Evolutionary conservation across 495 filamentous ascomycete genomes (phyloP).

Genomic region (Lophium mytilinum): DNA sequence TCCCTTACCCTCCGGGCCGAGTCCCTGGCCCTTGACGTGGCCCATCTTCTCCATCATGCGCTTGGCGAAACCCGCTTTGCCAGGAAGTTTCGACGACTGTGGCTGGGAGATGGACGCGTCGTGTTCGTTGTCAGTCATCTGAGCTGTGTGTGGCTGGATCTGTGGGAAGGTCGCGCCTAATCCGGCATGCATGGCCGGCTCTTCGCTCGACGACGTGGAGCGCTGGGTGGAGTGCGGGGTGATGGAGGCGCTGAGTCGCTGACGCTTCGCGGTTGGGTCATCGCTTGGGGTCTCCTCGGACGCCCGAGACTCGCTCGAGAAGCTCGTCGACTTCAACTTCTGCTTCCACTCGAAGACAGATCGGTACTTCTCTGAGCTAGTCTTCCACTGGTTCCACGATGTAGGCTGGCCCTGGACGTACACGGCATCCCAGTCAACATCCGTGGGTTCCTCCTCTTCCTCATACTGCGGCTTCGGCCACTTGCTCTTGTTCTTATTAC

Average conservation of each 20-base stretch:
- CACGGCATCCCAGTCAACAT: slow-evolving; percentile 83
- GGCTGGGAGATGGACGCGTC: slow-evolving; percentile 36
- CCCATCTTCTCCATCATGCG: slow-evolving; percentile 87
- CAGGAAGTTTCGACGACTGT: too few relatives aligned
- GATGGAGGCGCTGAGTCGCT: too few relatives aligned
- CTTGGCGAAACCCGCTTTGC: slow-evolving; percentile 76
- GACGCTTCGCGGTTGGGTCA: too few relatives aligned
- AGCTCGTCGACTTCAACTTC: slow-evolving; percentile 62
- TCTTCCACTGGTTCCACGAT: slow-evolving; percentile 76
- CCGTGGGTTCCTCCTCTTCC: slow-evolving; percentile 42
- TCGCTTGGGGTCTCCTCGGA: neutral
- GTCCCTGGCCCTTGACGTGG: slow-evolving; percentile 78
- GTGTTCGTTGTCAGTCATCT: too few relatives aligned
- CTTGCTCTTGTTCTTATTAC: slow-evolving; percentile 68
- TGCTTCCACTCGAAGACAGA: slow-evolving; percentile 70
- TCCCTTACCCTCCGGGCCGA: slow-evolving; percentile 71
- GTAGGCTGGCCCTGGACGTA: slow-evolving; percentile 84
- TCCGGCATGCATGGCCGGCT: too few relatives aligned
- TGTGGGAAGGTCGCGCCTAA: neutral
- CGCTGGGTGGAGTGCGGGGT: too few relatives aligned
- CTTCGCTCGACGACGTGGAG: too few relatives aligned
- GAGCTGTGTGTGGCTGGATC: slow-evolving; percentile 37
- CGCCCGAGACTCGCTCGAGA: neutral
- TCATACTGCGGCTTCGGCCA: slow-evolving; percentile 45
- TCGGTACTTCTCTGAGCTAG: slow-evolving; percentile 72